Evolutionary conservation across 2,329 filamentous ascomycete genomes (phyloP), one percentile per base, ranked within the genome.

Genomic region (Bipolaris victoriae): DNA sequence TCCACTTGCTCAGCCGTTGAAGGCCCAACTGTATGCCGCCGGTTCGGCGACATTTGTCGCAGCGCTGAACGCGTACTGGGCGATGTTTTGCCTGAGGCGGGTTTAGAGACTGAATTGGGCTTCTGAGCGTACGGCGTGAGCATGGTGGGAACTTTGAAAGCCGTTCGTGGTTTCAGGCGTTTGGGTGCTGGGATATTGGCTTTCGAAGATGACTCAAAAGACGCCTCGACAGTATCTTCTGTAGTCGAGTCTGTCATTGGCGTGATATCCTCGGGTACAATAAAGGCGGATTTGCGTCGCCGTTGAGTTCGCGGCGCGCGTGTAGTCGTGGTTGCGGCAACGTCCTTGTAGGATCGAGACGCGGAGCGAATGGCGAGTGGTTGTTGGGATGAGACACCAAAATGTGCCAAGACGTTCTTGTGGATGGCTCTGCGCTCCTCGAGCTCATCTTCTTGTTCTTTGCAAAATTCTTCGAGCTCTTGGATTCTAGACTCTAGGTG

Each of bases 121-220:
- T 55, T 72, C 20, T 65, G 67, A 10, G 52, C 57, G 20, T 67
- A 66, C 2, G 75, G 66, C 41, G 70, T 73, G 16, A 68, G 67
- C 57, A 73, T 64, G 3, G 62, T 56, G 24, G 73, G 67, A 5
- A 66, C 60, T 44, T 72, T 75, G 60, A 72, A 74, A 1, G 74
- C 65, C 4, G 63, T 55, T 18, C 71, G 68, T 24, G 74, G 69
- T 51, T 76, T 78, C 1, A 71, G 58, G 15, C 80, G 76, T 61
- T 82, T 82, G 3, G 79, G 78, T 6, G 72, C 75, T 2, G 76
- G 76, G 11, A 68, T 67, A 18, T 59, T 55, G n/a, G 60, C 52
- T 24, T 61, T 64, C 5, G 60, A 67, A 5, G 55, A 55, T 18
- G 64, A 64, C 20, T 56, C 65, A 40, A 71, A 69, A 3, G 68